These are phyloP conservation scores for Lentinula sp. DNA, from an alignment of 768 basidiomycete species.

Conservation along the genomic window DNA sequence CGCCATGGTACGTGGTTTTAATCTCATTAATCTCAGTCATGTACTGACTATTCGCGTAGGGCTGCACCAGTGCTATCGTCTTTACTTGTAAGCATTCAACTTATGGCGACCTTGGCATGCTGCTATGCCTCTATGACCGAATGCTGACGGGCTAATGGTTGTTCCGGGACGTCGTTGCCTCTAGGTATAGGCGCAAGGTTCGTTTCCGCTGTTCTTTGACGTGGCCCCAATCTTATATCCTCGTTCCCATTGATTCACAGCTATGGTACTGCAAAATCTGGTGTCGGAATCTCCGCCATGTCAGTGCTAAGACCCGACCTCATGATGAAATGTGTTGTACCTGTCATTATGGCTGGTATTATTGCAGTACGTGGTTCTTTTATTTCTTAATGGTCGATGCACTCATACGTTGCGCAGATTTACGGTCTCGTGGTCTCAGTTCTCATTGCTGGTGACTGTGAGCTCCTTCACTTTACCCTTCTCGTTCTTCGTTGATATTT, in stretches of 20 bases:
- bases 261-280: conserved; percentile 99
- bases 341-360: conserved; percentile 99
- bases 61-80: conserved; percentile 94
- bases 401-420: conserved; percentile 43
- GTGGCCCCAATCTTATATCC: conserved; percentile 7
- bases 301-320: conserved; percentile 92
- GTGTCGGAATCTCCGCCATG: conserved; percentile 97
- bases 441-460: conserved; percentile 82
- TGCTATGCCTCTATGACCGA: not conserved
- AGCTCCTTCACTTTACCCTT: conserved; percentile 26
- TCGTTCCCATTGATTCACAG: conserved; percentile 29
- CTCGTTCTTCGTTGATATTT: not conserved
- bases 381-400: not conserved
- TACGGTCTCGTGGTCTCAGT: conserved; percentile 99
- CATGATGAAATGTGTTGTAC: conserved; percentile 97
- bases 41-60: conserved; percentile 38
- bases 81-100: conserved; percentile 78
- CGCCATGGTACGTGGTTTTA: conserved; percentile 64
- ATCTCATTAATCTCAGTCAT: not conserved
- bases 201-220: conserved; percentile 17
- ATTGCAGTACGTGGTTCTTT: conserved; percentile 72
- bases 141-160: not conserved
- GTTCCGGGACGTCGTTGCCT: conserved; percentile 2
- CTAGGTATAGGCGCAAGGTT: conserved; percentile 85
- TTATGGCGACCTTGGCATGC: not conserved